Conservation (phyloP, 495 filamentous ascomycete genomes). For the Neurospora sp. region DNA sequence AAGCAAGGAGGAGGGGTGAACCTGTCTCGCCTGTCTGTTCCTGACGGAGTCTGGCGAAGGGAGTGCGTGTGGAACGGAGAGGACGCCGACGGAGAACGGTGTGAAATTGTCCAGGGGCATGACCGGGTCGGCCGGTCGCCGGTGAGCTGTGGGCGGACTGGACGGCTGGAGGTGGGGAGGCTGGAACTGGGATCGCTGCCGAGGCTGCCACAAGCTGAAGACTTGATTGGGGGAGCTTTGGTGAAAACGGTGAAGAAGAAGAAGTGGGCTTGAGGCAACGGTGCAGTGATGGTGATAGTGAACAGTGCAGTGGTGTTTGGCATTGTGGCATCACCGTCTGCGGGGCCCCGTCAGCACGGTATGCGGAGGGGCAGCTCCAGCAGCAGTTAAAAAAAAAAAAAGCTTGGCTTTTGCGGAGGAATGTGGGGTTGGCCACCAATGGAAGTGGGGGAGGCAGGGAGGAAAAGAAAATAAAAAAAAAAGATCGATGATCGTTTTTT, state of each 20-base stretch:
- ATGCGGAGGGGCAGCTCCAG: background rate
- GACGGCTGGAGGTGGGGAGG: background rate
- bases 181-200: background rate
- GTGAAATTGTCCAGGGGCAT: background rate
- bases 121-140: background rate
- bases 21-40: background rate
- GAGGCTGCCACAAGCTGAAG: background rate
- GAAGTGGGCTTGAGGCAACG: background rate
- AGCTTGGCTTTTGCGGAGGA: background rate
- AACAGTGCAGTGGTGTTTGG: background rate
- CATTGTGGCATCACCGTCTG: background rate
- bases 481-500: background rate
- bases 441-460: background rate
- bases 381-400: background rate
- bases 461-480: background rate
- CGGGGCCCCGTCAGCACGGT: background rate
- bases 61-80: background rate
- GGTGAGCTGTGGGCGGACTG: background rate
- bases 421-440: background rate
- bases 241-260: background rate
- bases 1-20: background rate
- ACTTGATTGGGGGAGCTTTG: background rate
- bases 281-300: background rate
- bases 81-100: background rate
- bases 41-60: background rate